Base-by-base conservation (phyloP, 352 stramenopile genomes). In the Globisporangium echinulatum region DNA sequence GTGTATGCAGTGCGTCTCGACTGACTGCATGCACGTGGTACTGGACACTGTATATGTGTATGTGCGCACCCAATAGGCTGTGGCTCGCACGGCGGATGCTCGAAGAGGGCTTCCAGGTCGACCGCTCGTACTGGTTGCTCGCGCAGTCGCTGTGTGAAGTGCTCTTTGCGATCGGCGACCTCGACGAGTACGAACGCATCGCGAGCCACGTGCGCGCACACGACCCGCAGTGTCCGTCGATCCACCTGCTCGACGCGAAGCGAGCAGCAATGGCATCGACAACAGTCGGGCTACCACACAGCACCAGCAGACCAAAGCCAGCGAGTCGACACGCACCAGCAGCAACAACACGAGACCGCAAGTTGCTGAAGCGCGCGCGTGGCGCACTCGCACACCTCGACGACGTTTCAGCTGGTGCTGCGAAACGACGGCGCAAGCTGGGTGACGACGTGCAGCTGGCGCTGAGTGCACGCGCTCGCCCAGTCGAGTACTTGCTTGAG, bases 111-210 rank as follows among this genome's bases (percentile, higher is more conserved):
- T 61, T 82, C 15, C 71, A 78, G 43, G 64, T 80, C 42, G 82
- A 92, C 48, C 56, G 59, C 0, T 79, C 71, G 36, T 88, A 88
- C 58, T 90, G 82, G 82, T 79, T 79, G 37, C 60, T 92, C 15
- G 65, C 82, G 1, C 67, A 82, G 55, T 71, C 54, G 17, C 59
- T 92, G 15, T 82, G 69, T n/a, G 63, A 88, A 60, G 79, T 92
- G 52, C 59, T 90, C 48, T 59, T 71, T 40, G 59, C 74, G 17
- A 72, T 92, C 25, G 76, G 77, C 3, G 82, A 92, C 49, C 49
- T 55, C 9, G 64, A 72, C 14, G 79, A 70, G 36, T 90, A 84
- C 58, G 42, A 70, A 9, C 74, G 68, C 14, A 60, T 92, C 14
- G 69, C 72, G 2, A 62, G 56, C 15, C 77, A 85, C 62, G 54